Base-by-base conservation (phyloP, 495 filamentous ascomycete species). In the Aspergillus homomorphus region DNA sequence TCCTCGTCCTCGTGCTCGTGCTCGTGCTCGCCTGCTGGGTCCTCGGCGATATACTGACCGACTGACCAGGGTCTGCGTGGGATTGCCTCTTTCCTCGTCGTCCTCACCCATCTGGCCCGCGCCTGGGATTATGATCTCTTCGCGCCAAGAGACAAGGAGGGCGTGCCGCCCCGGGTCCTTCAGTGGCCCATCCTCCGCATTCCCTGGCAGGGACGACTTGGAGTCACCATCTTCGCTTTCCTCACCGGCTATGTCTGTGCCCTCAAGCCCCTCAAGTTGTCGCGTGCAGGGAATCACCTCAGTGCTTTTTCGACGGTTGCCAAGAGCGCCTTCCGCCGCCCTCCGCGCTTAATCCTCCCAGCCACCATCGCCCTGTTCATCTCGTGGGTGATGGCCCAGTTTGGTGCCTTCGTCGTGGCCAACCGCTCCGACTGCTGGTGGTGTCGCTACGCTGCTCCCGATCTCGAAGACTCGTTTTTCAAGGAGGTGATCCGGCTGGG, bases 221-320 rank as follows among this genome's bases (percentile, higher is more conserved):
- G 86, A 51, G 84, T 89, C 19, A 80, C 84, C 28, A 83, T 87
- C 53, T 89, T 89, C 74, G 77, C 81, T 51, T 80, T 89, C 58
- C 76, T 89, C 43, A 86, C 86, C 18, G 86, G 85, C 51, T 89
- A 87, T 61, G 85, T 89, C 22, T 87, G 84, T 65, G 83, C 85
- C 7, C 67, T 89, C 43, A 87, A 87, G 66, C 84, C 86, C 1
- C 68, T 89, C 43, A 84, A 85, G 51, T 78, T 83, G 51, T 74
- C 75, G 33, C 81, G 81, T 15, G 76, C 79, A 23, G 84, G 85
- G 30, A 77, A 84, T 51, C 68, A 68, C 26, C 70, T 82, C 28
- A 76, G 66, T 0, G 80, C 83, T 18, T 80, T 86, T 44, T 73
- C 70, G 0, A 77, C 80, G 19, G 67, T 89, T 49, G 78, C 80